Conservation (phyloP, 2,329 filamentous ascomycete species). For the Diaporthe caulivora region DNA sequence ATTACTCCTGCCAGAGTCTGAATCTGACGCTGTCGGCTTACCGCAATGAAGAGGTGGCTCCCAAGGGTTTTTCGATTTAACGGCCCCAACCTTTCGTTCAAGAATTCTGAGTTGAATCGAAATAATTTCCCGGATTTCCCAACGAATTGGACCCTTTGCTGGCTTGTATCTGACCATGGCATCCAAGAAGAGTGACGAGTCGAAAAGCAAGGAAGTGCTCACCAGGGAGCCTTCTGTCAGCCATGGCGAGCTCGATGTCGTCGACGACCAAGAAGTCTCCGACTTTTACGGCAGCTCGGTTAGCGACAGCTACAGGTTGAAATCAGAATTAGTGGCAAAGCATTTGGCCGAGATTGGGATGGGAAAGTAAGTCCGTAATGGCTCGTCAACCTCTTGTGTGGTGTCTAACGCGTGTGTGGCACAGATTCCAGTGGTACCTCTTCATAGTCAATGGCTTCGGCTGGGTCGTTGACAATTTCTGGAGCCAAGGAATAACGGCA, state of each 20-base stretch:
- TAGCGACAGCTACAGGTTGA: conserved; percentile 48
- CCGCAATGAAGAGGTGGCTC: neutral
- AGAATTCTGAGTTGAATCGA: neutral
- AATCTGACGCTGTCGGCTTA: neutral
- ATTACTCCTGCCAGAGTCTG: neutral
- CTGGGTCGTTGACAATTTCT: conserved; percentile 60
- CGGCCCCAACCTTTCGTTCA: neutral
- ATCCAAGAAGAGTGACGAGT: conserved; percentile 4
- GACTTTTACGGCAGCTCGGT: conserved; percentile 54
- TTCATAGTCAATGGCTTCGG: conserved; percentile 61
- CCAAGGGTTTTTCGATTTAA: neutral
- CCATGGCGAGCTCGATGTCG: conserved; percentile 23
- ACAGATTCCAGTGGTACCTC: conserved; percentile 54
- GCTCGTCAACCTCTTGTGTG: neutral
- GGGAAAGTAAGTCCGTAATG: conserved; percentile 48
- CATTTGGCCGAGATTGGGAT: conserved; percentile 49
- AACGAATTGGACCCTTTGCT: too few species aligned
- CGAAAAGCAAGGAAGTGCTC: conserved; percentile 18
- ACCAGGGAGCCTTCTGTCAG: conserved; percentile 15
- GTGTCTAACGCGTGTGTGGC: neutral
- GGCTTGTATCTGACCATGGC: conserved; percentile 10
- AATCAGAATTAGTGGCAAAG: conserved; percentile 49
- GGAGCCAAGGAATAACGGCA: conserved; percentile 52
- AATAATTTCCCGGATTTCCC: neutral
- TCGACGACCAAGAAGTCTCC: conserved; percentile 47